Evolutionary conservation across 2,329 filamentous ascomycete genomes (phyloP).

Genomic region (Ilyonectria robusta): DNA sequence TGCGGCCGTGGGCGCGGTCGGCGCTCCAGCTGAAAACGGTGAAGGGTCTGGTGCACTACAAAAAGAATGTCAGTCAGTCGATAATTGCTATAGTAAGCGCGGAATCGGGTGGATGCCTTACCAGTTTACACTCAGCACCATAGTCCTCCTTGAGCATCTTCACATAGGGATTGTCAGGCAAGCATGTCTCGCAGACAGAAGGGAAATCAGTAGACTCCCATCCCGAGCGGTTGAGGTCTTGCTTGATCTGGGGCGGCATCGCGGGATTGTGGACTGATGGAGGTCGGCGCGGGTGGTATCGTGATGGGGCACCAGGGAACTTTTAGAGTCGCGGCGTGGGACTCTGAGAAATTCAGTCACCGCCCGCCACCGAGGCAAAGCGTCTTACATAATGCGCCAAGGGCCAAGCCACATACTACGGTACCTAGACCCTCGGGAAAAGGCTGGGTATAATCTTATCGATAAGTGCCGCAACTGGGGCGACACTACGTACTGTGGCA

Average conservation of each 20-base stretch:
- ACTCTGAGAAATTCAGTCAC: conserved; percentile 43
- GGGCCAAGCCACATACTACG: conserved; percentile 7
- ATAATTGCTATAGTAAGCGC: conserved; percentile 9
- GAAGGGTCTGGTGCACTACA: conserved; percentile 88
- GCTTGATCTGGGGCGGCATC: conserved; percentile 95
- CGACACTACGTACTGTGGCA: not conserved
- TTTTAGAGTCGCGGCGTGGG: conserved; percentile 45
- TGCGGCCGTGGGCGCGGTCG: conserved; percentile 87
- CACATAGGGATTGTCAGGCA: conserved; percentile 97
- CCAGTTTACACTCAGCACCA: conserved; percentile 85
- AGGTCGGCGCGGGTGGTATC: conserved; percentile 32
- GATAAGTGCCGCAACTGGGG: conserved; percentile 38
- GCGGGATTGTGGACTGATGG: conserved; percentile 38
- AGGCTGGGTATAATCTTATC: conserved; percentile 41
- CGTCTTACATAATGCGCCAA: conserved; percentile 42
- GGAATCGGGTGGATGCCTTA: conserved; percentile 42
- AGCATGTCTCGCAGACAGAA: conserved; percentile 90
- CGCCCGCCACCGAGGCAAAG: conserved; percentile 34
- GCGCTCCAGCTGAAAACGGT: conserved; percentile 96
- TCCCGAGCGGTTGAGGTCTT: conserved; percentile 93
- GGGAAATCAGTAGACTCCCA: conserved; percentile 96
- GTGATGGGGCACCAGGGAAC: conserved; percentile 37
- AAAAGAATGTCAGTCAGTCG: conserved; percentile 19
- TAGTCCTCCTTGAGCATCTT: conserved; percentile 99
- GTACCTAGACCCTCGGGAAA: not conserved